Conservation (phyloP, 805 yeast species). For the Ogataea pini region DNA sequence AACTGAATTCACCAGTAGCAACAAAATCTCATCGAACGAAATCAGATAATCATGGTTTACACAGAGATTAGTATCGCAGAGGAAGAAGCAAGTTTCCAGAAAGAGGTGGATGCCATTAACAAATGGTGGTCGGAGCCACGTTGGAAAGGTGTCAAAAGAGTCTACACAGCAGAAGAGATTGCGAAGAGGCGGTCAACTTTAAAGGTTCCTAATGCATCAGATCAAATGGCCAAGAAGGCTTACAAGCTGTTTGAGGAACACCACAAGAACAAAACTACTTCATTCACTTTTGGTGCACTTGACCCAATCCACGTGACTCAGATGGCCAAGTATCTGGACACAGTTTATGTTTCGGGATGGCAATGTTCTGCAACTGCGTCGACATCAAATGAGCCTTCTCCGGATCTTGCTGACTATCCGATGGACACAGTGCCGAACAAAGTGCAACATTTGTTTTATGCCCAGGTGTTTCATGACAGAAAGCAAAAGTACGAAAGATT, state of each 20-base stretch:
- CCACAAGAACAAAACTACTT: conserved; percentile 67
- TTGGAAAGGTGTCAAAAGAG: conserved; percentile 85
- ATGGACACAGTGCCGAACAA: conserved; percentile 98
- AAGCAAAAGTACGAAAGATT: conserved; percentile 89
- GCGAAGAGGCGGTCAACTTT: conserved; percentile 85
- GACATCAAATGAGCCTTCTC: conserved; percentile 95
- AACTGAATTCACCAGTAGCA: too few species aligned
- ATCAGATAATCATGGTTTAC: conserved; percentile 42
- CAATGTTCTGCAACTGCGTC: conserved; percentile 98
- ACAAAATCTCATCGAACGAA: too few species aligned
- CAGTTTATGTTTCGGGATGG: conserved; percentile 96
- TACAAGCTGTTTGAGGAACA: conserved; percentile 71
- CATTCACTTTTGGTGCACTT: conserved; percentile 92
- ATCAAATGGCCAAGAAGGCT: conserved; percentile 79
- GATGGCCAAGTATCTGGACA: conserved; percentile 94
- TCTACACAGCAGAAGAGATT: conserved; percentile 84
- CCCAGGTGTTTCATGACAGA: conserved; percentile 95
- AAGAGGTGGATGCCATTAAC: conserved; percentile 71
- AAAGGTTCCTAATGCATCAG: conserved; percentile 73
- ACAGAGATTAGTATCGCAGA: conserved; percentile 56
- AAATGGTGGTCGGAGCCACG: conserved; percentile 95
- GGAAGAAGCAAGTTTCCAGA: conserved; percentile 65
- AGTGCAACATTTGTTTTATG: conserved; percentile 95
- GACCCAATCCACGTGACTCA: conserved; percentile 95
- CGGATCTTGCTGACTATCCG: conserved; percentile 98